A percentile compares a stretch with the other conserved stretches of the same genome.
Conservation (phyloP, 2,329 filamentous ascomycete genomes). For the Clathrospora elynae region DNA sequence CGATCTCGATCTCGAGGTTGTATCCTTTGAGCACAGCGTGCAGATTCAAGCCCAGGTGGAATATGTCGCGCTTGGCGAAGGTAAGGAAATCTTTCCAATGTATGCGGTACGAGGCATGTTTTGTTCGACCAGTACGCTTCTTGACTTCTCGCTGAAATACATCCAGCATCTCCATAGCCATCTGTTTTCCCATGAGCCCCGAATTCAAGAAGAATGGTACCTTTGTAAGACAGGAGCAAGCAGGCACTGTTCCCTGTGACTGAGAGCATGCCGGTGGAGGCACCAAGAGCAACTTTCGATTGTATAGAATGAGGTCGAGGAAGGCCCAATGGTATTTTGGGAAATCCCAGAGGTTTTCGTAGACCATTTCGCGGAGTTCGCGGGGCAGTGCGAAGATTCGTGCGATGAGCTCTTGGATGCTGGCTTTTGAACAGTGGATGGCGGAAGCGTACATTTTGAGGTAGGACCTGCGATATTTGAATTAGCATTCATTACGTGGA, state of each 20-base stretch:
- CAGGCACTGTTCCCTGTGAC: too few species aligned
- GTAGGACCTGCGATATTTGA: too few species aligned
- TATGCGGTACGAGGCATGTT: neutral
- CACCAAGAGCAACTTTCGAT: too few species aligned
- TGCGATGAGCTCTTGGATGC: neutral
- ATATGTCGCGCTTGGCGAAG: neutral
- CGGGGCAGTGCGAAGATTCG: neutral
- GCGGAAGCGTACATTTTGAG: too few species aligned
- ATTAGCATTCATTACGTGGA: too few species aligned
- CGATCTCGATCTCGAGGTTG: neutral
- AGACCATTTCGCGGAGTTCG: neutral
- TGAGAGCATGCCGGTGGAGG: neutral
- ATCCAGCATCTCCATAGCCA: too few species aligned
- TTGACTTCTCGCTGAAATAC: neutral
- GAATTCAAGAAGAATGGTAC: too few species aligned
- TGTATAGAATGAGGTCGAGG: too few species aligned
- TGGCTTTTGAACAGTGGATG: too few species aligned
- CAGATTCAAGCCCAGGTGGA: neutral
- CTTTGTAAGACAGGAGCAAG: too few species aligned
- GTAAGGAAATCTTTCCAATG: neutral
- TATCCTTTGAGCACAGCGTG: neutral
- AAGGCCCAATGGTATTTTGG: too few species aligned
- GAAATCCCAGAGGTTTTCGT: neutral
- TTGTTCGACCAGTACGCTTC: neutral
- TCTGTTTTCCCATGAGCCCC: too few species aligned